Base-by-base conservation (phyloP, 2,329 filamentous ascomycete genomes). In the Aspergillus candidus region DNA sequence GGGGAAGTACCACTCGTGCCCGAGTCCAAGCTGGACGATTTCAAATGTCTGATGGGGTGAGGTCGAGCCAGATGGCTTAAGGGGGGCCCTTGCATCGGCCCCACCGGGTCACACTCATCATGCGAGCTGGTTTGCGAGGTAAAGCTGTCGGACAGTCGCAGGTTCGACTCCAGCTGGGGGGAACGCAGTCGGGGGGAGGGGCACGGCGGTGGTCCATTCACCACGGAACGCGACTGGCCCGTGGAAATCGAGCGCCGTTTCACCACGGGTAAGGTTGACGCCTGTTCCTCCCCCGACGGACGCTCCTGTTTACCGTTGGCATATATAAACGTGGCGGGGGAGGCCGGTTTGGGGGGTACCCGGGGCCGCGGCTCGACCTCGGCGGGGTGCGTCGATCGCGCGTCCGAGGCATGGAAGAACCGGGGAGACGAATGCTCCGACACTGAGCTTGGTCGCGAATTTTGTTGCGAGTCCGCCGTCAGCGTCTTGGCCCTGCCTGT, bases 341-440 rank as follows among this genome's bases (percentile, higher is more conserved):
- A 55, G 6, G 57, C 48, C 14, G 51, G 43, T 44, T 62, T 65
- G 22, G 40, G 49, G 30, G 51, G 53, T 14, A 52, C 44, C 38
- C 56, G 57, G 14, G 58, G 53, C 32, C 60, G 58, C 44, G 48
- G 41, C 30, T 66, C 64, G 18, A 51, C 36, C 17, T 69, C 64
- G 4, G 62, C 61, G n/a, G 68, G 70, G 29, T 68, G 68, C 22
- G 69, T 52, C 15, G 72, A 67, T 55, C 78, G 83, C 32, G 78
- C 85, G 55, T 95, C 88, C 62, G 83, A 88, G 22, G 90, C 93
- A 63, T 94, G 90, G 65, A 98, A 96, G 75, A 97, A 97, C 70
- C 88, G 91, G 41, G 83, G 68, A 14, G 65, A 51, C 5, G 62
- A 49, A 34, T 61, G 58, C 38, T 62, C 69, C 43, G 53, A 64